Evolutionary conservation across 805 yeast genomes (phyloP).

Genomic region (Starmerella gropengiesseri): DNA sequence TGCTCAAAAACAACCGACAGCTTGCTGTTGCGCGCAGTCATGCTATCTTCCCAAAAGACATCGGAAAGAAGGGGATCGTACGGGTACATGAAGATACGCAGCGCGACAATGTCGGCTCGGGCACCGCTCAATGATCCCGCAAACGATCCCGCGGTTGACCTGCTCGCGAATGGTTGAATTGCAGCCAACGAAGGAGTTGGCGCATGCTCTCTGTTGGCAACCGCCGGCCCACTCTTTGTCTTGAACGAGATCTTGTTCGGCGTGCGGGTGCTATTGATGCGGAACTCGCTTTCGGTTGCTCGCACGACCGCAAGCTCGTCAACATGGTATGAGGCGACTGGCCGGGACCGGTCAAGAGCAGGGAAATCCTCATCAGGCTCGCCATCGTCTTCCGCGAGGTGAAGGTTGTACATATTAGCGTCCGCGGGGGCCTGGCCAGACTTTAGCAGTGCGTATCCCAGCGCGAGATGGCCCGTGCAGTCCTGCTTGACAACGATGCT

Average conservation of each 20-base stretch:
- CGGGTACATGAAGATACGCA: conserved; percentile 28
- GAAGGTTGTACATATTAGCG: conserved; percentile 65
- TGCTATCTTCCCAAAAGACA: conserved; percentile 25
- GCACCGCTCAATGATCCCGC: conserved; percentile 12
- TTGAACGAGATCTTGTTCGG: conserved; percentile 26
- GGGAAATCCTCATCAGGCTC: conserved; percentile 87
- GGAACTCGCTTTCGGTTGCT: conserved; percentile 34
- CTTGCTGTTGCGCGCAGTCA: conserved; percentile 17
- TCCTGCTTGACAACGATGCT: conserved; percentile 30
- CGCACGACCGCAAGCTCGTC: conserved; percentile 70
- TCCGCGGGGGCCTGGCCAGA: conserved; percentile 30
- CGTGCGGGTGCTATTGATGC: conserved; percentile 28
- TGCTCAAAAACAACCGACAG: conserved; percentile 24
- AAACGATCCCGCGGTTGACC: neutral
- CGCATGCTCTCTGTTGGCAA: neutral
- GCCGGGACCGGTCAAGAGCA: conserved; percentile 57
- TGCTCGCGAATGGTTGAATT: neutral
- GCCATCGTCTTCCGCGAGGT: conserved; percentile 86
- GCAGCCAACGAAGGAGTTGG: neutral
- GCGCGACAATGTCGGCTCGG: conserved; percentile 7
- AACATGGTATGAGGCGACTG: conserved; percentile 60
- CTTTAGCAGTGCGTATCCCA: conserved; percentile 42
- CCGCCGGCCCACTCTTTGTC: neutral
- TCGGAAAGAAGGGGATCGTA: conserved; percentile 27
- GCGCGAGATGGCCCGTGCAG: conserved; percentile 42